Evolutionary conservation across 2,329 filamentous ascomycete species (phyloP).

Genomic region (Tolypocladium nubicola): DNA sequence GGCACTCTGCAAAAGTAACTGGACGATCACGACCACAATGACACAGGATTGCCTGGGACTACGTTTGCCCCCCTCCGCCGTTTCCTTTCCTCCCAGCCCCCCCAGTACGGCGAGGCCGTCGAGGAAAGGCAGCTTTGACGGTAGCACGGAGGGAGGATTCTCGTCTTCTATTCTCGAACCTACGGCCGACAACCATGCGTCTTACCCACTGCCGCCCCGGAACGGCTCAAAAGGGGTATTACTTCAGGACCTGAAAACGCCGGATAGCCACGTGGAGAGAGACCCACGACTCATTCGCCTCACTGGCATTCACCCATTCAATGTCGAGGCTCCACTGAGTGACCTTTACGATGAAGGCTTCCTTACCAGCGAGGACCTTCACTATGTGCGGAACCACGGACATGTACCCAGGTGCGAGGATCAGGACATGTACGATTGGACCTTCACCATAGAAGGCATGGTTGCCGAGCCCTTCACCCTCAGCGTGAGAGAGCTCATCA

Average conservation of each 20-base stretch:
- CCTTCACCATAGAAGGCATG: conserved; percentile 73
- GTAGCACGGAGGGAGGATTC: too few relatives aligned
- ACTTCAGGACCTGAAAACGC: conserved; percentile 69
- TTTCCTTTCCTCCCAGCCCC: conserved; percentile 26
- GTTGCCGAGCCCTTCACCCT: conserved; percentile 68
- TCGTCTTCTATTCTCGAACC: too few relatives aligned
- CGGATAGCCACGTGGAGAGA: conserved; percentile 69
- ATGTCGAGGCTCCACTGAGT: conserved; percentile 74
- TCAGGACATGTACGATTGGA: conserved; percentile 64
- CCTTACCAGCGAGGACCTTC: conserved; percentile 75
- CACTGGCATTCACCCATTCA: conserved; percentile 85
- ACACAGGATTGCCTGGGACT: too few relatives aligned
- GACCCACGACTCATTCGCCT: conserved; percentile 75
- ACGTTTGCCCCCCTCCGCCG: conserved; percentile 1
- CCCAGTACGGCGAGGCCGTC: conserved; percentile 27
- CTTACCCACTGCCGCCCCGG: conserved; percentile 59
- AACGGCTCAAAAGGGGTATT: conserved; percentile 52
- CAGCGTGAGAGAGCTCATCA: conserved; percentile 60
- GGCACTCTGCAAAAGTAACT: too few relatives aligned
- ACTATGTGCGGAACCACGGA: conserved; percentile 89
- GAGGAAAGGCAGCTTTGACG: conserved; percentile 21
- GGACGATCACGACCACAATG: too few relatives aligned
- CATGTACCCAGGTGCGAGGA: conserved; percentile 67
- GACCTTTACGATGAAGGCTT: conserved; percentile 73
- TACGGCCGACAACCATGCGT: too few relatives aligned